Evolutionary conservation across 2,329 filamentous ascomycete genomes (phyloP), one percentile per base, ranked within the genome.

Genomic region (Diplodia sapinea): DNA sequence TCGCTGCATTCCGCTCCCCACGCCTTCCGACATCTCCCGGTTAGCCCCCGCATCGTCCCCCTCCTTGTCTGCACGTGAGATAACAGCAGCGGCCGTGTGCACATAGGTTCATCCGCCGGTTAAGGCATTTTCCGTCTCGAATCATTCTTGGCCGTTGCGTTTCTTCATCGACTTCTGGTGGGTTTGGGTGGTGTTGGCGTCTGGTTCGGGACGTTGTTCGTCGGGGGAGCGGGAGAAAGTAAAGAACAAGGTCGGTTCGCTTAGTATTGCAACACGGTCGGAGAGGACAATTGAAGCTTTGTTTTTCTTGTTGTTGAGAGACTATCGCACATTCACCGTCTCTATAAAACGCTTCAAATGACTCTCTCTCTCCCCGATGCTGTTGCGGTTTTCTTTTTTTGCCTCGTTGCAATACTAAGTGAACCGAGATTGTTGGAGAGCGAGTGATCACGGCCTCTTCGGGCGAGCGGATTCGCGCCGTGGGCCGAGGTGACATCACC

Each of bases 11-110:
- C 36, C n/a, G 43, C 33, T 26, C n/a, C 43, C 59, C 47, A 51
- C 59, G 31, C 59, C 17, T 51, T 62, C 59, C 59, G 59, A 51
- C 15, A 51, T 63, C 59, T 63, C 31, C 59, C 59, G 59, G 43
- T 31, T 47, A 11, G 43, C 43, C 43, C 43, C 43, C 43, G 43
- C 43, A 47, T 47, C 43, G 11, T 36, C 31, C n/a, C 52, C 29
- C 52, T 55, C 26, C 50, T 29, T 9, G 23, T 52, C 50, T 52
- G 23, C 50, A 52, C n/a, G 52, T 36, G 52, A n/a, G 52, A 17
- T 1, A 12, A 1, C 8, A 0, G 43, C 29, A n/a, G 52, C 17
- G 31, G 52, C 31, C n/a, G 26, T 12, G 17, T 31, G 29, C 51
- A n/a, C 26, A n/a, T 17, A 4, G 17, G 23, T 12, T 12, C 36